Percentiles rank a stretch among this genome's conserved stretches.
These are phyloP conservation scores for Penicillium olsonii DNA, from an alignment of 2,329 filamentous ascomycete species.

Conservation along the genomic window DNA sequence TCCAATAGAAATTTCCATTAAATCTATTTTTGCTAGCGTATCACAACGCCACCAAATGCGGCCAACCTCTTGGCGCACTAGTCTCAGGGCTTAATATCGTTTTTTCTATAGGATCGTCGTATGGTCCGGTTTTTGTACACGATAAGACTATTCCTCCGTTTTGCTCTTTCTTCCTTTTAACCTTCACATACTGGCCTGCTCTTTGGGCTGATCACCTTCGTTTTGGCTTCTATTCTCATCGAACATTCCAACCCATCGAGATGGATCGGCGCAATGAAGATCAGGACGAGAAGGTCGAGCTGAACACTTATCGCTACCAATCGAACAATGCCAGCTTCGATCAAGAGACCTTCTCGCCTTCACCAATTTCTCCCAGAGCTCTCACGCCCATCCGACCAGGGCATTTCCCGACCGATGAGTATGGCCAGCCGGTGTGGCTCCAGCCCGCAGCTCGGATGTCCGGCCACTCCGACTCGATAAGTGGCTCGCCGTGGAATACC, in stretches of 20 bases:
- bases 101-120: background rate
- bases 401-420: constrained; percentile 24
- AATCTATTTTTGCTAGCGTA: background rate
- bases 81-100: background rate
- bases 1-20: background rate
- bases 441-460: constrained; percentile 22
- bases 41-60: background rate
- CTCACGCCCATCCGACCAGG: constrained; percentile 27
- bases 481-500: constrained; percentile 23
- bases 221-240: constrained; percentile 15
- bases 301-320: constrained; percentile 21
- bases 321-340: constrained; percentile 20
- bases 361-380: constrained; percentile 17
- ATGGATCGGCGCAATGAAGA: constrained; percentile 21
- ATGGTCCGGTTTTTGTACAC: background rate
- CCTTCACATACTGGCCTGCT: constrained; percentile 8
- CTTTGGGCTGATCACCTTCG: constrained; percentile 13
- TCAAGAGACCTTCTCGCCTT: constrained; percentile 14
- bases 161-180: constrained; percentile 2
- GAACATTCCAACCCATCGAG: constrained; percentile 11
- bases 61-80: background rate
- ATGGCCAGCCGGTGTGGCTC: constrained; percentile 23
- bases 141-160: background rate
- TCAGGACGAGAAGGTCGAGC: constrained; percentile 31
- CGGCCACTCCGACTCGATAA: constrained; percentile 22